Conservation (phyloP, 805 yeast genomes). For the Yamadazyma paraphyllophila region DNA sequence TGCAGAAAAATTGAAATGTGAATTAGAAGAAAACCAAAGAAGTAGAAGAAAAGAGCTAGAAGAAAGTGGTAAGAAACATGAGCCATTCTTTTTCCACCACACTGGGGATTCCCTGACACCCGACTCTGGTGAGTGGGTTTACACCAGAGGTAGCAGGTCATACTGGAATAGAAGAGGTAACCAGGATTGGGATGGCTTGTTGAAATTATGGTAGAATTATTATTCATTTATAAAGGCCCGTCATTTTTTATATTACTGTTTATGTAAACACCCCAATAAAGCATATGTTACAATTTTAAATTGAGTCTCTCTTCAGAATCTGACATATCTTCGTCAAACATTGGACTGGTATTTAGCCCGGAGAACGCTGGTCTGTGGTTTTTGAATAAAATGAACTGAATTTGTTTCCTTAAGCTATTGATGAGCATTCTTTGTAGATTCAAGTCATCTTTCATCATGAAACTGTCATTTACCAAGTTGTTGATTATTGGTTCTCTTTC, state of each 20-base stretch:
- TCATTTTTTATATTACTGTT: not conserved
- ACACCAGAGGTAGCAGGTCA: conserved; percentile 54
- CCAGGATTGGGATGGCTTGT: conserved; percentile 58
- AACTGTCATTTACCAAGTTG: conserved; percentile 34
- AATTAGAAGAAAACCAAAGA: conserved; percentile 79
- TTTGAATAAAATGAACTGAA: conserved; percentile 47
- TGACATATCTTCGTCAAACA: conserved; percentile 21
- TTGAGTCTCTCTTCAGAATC: conserved; percentile 38
- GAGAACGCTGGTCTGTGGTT: conserved; percentile 28
- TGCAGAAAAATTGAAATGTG: conserved; percentile 70
- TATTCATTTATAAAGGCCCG: not conserved
- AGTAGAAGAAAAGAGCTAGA: conserved; percentile 62
- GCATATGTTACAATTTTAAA: conserved; percentile 26
- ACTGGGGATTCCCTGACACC: conserved; percentile 30
- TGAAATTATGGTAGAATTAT: conserved; percentile 51
- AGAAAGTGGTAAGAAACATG: conserved; percentile 42
- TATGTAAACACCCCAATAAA: not conserved
- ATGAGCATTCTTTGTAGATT: conserved; percentile 44
- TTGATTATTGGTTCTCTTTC: conserved; percentile 32
- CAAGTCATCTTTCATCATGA: conserved; percentile 46
- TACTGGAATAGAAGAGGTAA: conserved; percentile 79
- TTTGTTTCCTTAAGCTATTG: conserved; percentile 48
- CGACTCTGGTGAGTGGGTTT: conserved; percentile 52
- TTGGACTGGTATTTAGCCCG: conserved; percentile 9
- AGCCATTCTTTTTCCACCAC: conserved; percentile 63